phyloP scores from a whole-genome alignment of 208 protist species.

The Wallacemonas sp. region DNA sequence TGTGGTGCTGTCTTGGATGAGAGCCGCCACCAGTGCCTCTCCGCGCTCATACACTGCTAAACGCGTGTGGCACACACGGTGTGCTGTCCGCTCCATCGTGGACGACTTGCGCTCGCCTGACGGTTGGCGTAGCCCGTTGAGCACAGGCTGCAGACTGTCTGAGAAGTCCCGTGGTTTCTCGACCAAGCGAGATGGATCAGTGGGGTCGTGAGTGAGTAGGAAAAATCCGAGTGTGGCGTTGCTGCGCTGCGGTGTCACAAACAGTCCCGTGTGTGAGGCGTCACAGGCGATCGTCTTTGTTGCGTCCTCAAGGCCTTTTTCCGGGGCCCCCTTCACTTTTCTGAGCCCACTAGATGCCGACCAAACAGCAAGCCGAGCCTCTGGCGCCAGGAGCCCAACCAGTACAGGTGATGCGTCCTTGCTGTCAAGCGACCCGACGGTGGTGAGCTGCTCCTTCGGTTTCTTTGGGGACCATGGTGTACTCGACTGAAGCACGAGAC shows the following conservation, averaged over 20 bases:
- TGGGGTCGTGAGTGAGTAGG: constrained; percentile 22
- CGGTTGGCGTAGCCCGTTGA: constrained; percentile 6
- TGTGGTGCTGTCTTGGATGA: constrained; percentile 20
- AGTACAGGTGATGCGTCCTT: neutral
- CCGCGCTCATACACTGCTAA: constrained; percentile 30
- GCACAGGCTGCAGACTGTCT: constrained; percentile 17
- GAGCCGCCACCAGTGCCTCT: constrained; percentile 35
- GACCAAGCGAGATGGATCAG: constrained; percentile 9
- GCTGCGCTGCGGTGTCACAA: constrained; percentile 1
- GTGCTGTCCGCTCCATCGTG: neutral
- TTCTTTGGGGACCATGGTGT: constrained; percentile 6
- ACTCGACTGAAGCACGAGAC: neutral
- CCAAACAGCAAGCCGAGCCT: constrained; percentile 19
- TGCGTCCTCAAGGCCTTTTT: constrained; percentile 6
- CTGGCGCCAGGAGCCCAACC: neutral
- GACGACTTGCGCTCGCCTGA: no score
- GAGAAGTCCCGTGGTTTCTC: constrained; percentile 28
- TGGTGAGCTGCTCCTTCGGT: neutral
- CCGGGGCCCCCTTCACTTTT: constrained; percentile 10
- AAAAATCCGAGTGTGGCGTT: constrained; percentile 20
- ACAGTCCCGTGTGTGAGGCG: constrained; percentile 4
- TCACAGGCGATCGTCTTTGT: neutral
- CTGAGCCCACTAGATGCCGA: constrained; percentile 12
- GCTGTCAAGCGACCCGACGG: neutral
- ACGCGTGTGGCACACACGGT: constrained; percentile 32